Conservation (phyloP, 495 filamentous ascomycete genomes). For the Trichoderma gamsii region DNA sequence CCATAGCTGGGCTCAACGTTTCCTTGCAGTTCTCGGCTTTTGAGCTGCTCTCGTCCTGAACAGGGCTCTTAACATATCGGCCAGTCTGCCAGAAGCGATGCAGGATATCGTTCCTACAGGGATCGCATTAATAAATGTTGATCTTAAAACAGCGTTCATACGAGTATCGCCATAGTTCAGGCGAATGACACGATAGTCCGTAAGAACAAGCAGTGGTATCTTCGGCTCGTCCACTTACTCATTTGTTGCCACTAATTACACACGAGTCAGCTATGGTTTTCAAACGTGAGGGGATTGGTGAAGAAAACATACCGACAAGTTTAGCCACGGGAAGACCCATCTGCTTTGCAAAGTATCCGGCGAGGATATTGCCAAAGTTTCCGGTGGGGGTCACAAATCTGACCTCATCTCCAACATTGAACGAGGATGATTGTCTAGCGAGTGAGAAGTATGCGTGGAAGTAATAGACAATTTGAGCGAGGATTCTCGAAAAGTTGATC, state of each 20-base stretch:
- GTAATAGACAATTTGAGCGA: constrained; percentile 92
- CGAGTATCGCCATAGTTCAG: not conserved
- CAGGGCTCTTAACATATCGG: constrained; percentile 69
- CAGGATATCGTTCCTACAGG: constrained; percentile 75
- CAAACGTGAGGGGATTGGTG: constrained; percentile 49
- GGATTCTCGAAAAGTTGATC: constrained; percentile 85
- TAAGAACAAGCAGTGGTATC: not conserved
- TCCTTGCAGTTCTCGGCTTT: constrained; percentile 71
- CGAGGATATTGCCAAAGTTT: constrained; percentile 95
- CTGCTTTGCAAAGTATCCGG: constrained; percentile 81
- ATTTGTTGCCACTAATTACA: not conserved
- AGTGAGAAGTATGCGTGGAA: constrained; percentile 85
- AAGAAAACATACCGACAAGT: constrained; percentile 60
- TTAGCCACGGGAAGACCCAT: constrained; percentile 87
- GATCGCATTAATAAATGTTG: not conserved
- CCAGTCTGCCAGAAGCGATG: constrained; percentile 79
- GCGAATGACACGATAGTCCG: not conserved
- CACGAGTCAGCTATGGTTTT: too few relatives aligned
- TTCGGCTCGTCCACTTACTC: not conserved
- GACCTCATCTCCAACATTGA: constrained; percentile 53
- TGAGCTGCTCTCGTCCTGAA: constrained; percentile 59
- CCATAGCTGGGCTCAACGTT: constrained; percentile 89
- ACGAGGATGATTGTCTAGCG: constrained; percentile 42
- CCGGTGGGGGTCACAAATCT: constrained; percentile 83
- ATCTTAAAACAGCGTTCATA: not conserved